A percentile compares a stretch with the other conserved stretches of the same genome.
phyloP scores from a whole-genome alignment of 2,329 filamentous ascomycete species.

The Claviceps africana region DNA sequence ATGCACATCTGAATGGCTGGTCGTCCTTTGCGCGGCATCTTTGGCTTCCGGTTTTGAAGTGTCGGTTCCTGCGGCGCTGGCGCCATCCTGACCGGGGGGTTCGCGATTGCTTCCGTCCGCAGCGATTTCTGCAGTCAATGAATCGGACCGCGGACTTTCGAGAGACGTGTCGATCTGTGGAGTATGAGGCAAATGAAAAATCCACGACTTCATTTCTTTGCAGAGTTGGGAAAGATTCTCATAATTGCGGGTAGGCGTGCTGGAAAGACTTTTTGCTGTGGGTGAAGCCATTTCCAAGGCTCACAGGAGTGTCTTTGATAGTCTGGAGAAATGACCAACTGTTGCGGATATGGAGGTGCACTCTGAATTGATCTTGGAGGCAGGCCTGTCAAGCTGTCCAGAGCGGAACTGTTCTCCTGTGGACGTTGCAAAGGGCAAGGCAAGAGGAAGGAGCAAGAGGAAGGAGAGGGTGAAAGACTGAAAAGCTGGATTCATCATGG shows the following conservation, averaged over 20 bases:
- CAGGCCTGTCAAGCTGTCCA: not conserved
- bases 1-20: not conserved
- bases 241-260: not conserved
- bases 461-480: not conserved
- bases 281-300: not conserved
- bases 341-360: not conserved
- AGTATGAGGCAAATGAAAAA: not conserved
- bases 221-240: conserved; percentile 2
- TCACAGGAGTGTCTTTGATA: not conserved
- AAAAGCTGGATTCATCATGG: not conserved
- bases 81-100: not conserved
- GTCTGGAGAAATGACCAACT: not conserved
- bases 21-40: not conserved
- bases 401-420: not conserved
- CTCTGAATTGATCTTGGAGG: not conserved
- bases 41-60: not conserved
- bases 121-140: not conserved
- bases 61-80: not conserved
- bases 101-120: not conserved
- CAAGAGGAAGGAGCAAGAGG: not conserved
- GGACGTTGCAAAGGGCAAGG: not conserved
- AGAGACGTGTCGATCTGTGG: not conserved
- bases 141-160: not conserved
- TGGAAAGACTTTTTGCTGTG: not conserved
- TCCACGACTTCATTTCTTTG: conserved; percentile 4